Evolutionary conservation across 2,329 filamentous ascomycete genomes (phyloP).

Genomic region (Nothopassalora personata): DNA sequence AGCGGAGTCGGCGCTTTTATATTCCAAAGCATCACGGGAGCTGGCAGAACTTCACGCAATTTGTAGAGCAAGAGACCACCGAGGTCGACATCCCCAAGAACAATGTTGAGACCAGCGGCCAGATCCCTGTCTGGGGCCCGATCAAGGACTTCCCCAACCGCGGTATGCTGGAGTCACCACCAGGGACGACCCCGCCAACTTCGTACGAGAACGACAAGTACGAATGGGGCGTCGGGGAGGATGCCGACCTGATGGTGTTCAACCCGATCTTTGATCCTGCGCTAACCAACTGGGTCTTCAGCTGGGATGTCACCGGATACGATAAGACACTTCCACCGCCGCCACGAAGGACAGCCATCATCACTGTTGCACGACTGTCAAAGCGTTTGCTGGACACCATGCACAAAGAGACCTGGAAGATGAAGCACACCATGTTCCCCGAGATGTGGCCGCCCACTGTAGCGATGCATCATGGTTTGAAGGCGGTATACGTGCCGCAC

Average conservation of each 20-base stretch:
- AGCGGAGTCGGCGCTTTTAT: conserved; percentile 67
- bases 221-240: conserved; percentile 70
- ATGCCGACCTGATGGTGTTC: conserved; percentile 68
- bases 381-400: conserved; percentile 67
- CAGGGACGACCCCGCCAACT: conserved; percentile 60
- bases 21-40: conserved; percentile 63
- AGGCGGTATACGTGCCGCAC: conserved; percentile 72
- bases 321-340: conserved; percentile 50
- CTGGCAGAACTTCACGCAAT: conserved; percentile 62
- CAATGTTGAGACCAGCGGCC: conserved; percentile 45
- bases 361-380: conserved; percentile 69
- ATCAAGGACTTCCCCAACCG: conserved; percentile 40
- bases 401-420: conserved; percentile 68
- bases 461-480: conserved; percentile 70
- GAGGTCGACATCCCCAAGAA: conserved; percentile 46
- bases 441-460: conserved; percentile 75
- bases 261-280: conserved; percentile 74
- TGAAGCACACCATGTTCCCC: conserved; percentile 67
- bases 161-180: conserved; percentile 53
- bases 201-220: conserved; percentile 59
- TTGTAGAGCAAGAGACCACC: conserved; percentile 55
- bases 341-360: conserved; percentile 69
- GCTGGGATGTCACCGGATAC: conserved; percentile 64
- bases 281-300: conserved; percentile 67
- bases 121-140: conserved; percentile 62